Evolutionary conservation across 2,329 filamentous ascomycete species (phyloP).

Genomic region (Bisporella sp.): DNA sequence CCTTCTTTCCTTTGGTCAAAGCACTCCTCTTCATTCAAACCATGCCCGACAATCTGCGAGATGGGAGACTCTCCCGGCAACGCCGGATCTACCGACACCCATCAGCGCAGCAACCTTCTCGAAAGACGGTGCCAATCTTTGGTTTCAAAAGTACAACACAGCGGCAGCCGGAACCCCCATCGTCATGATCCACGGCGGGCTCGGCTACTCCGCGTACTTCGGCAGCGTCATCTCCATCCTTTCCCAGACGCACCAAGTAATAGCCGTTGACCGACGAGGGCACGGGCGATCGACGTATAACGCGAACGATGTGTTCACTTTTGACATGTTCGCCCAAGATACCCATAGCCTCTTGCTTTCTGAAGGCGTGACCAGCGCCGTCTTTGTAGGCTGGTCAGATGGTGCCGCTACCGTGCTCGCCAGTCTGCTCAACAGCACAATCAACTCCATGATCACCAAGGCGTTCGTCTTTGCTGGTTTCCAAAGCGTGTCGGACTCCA

Average conservation of each 20-base stretch:
- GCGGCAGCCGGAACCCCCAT: constrained; percentile 28
- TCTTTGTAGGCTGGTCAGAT: constrained; percentile 36
- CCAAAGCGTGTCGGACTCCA: constrained; percentile 28
- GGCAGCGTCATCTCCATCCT: constrained; percentile 31
- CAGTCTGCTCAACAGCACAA: constrained; percentile 28
- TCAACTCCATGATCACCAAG: constrained; percentile 29
- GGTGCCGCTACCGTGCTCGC: constrained; percentile 33
- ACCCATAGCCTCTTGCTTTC: constrained; percentile 27
- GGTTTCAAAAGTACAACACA: constrained; percentile 36
- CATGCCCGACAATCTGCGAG: too few relatives aligned
- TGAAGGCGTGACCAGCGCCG: constrained; percentile 25
- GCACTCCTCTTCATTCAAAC: too few relatives aligned
- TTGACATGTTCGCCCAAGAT: constrained; percentile 31
- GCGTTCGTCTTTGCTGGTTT: constrained; percentile 34
- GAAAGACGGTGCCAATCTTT: constrained; percentile 33
- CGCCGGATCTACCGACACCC: constrained; percentile 31
- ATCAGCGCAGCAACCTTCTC: constrained; percentile 23
- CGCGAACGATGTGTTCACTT: constrained; percentile 31
- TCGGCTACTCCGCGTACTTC: constrained; percentile 36
- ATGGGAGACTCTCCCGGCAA: constrained; percentile 28
- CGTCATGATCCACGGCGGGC: constrained; percentile 34
- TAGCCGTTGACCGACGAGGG: constrained; percentile 34
- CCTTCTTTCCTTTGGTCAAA: too few relatives aligned
- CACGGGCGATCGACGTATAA: constrained; percentile 35
- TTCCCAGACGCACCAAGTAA: constrained; percentile 29